Evolutionary conservation across 257 asterid genomes (phyloP), one percentile per base, ranked within the genome.

Genomic region (Salvia splendens): DNA sequence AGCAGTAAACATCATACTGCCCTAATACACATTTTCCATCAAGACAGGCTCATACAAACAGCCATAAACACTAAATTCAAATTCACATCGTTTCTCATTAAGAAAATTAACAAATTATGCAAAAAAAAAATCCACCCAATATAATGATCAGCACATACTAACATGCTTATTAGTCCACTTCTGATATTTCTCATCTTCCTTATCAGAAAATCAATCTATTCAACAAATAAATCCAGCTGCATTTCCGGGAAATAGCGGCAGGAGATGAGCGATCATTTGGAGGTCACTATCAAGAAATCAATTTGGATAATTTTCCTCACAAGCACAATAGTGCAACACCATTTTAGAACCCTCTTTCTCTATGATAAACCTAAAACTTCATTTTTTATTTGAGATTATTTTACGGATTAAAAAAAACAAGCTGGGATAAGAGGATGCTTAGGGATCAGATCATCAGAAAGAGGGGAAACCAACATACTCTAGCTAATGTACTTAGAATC

Each of bases 1-100:
- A 58, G 54, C 7, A 30, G 30, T 61, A n/a, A 38, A 53, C 58
- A 30, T 36, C 43, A 64, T 30, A 8, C 51, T 14, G 28, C 11
- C 32, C 35, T 3, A 61, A 53, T 41, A 61, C 17, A 28, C 2
- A 52, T 49, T 32, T 17, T 30, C 33, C 58, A 64, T 64, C 61
- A 55, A 16, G 65, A 51, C 57, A 50, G 40, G 58, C 61, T 60
- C 15, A 20, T 45, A 16, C 61, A 53, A 74, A 64, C 9, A 6
- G 50, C 12, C 24, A 45, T 4, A 49, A 49, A 67, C 35, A 41
- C 42, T 35, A 43, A 67, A 15, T 32, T 24, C 61, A 38, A 15
- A 30, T 4, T 24, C 58, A 42, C 0, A 48, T 38, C 15, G 32
- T 49, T 6, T 38, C 7, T 9, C 52, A 17, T 11, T 14, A 59